Conservation (phyloP, 306 rosid species). For the Vicia faba region DNA sequence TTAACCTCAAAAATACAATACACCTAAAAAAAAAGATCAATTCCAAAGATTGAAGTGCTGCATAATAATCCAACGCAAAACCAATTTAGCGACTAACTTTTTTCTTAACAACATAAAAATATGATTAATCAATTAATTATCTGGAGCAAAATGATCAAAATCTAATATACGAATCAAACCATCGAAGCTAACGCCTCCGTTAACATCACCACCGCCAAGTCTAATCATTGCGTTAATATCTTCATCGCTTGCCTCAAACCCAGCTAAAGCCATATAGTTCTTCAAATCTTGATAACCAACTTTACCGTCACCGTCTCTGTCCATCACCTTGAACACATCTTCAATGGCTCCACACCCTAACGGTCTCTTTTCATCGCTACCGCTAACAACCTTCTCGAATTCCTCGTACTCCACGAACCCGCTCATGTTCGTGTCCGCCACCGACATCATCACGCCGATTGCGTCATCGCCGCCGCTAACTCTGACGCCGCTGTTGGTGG, state of each 20-base stretch:
- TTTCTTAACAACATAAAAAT: too few relatives aligned
- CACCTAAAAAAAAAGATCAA: too few relatives aligned
- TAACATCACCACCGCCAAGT: conserved; percentile 60
- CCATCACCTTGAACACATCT: conserved; percentile 85
- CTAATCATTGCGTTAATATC: conserved; percentile 74
- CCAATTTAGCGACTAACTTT: too few relatives aligned
- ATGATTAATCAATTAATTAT: background rate
- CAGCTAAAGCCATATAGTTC: conserved; percentile 69
- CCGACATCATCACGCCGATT: conserved; percentile 70
- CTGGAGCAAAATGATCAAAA: conserved; percentile 39
- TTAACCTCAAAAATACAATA: too few relatives aligned
- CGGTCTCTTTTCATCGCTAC: conserved; percentile 22
- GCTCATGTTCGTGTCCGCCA: conserved; percentile 72
- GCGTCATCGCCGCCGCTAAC: conserved; percentile 35
- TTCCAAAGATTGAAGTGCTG: too few relatives aligned
- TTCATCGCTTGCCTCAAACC: conserved; percentile 57
- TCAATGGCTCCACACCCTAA: conserved; percentile 58
- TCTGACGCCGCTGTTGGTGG: conserved; percentile 21
- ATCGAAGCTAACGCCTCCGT: conserved; percentile 63
- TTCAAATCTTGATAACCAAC: conserved; percentile 73
- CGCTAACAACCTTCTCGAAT: conserved; percentile 71
- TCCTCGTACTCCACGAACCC: conserved; percentile 92
- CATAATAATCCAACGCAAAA: too few relatives aligned
- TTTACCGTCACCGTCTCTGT: conserved; percentile 85
- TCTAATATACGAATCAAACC: conserved; percentile 73